These are phyloP conservation scores for Tulasnella sp. DNA, from an alignment of 768 basidiomycete genomes.

Conservation along the genomic window DNA sequence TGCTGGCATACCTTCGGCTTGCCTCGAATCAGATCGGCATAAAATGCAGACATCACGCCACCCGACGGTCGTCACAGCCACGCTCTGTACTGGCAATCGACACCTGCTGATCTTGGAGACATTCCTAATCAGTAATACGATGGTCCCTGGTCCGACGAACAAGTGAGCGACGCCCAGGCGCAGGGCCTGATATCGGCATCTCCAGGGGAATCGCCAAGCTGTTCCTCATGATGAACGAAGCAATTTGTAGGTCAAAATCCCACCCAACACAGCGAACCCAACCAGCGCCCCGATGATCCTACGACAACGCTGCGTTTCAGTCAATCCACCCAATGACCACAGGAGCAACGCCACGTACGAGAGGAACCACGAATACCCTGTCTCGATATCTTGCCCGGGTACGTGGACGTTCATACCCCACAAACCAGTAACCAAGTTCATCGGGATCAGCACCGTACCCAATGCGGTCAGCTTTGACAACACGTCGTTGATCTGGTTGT, in stretches of 20 bases:
- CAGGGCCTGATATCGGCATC: no score
- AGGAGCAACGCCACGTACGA: background rate
- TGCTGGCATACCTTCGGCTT: no score
- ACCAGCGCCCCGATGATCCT: slow-evolving; percentile 70
- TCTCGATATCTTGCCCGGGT: slow-evolving; percentile 56
- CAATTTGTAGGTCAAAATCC: slow-evolving; percentile 13
- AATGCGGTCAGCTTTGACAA: slow-evolving; percentile 93
- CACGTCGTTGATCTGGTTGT: slow-evolving; percentile 99
- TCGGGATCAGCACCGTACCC: slow-evolving; percentile 93
- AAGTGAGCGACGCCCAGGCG: background rate
- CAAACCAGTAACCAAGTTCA: slow-evolving; percentile 92
- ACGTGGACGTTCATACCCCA: slow-evolving; percentile 99
- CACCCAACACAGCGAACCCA: slow-evolving; percentile 66
- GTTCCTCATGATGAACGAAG: slow-evolving; percentile 7
- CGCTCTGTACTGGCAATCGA: background rate
- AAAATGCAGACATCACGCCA: no score
- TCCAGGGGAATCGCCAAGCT: no score
- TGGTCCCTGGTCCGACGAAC: no score
- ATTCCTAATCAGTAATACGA: no score
- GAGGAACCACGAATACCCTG: slow-evolving; percentile 26
- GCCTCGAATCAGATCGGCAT: no score
- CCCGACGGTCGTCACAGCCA: background rate
- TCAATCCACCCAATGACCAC: background rate
- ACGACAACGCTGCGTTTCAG: slow-evolving; percentile 19
- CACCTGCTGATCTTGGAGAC: background rate